Percentiles rank a stretch among this genome's conserved stretches.
Evolutionary conservation across 441 rosid species (phyloP).

Genomic region (Eutrema salsugineum): DNA sequence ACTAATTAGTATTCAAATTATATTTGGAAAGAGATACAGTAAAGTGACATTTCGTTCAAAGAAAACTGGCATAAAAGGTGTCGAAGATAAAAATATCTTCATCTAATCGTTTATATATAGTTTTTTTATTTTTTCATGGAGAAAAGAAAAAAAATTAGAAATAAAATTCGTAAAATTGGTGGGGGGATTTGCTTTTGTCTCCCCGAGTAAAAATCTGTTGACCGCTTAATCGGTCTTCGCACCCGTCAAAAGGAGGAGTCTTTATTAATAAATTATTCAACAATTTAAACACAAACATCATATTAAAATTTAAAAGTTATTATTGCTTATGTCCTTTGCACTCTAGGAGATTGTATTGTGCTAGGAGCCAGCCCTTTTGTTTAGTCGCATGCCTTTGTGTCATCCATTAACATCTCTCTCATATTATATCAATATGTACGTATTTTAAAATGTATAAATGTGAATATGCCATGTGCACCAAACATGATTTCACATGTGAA

Average conservation of each 20-base stretch:
- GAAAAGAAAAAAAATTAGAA: background rate
- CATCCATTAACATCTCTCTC: conserved; percentile 33
- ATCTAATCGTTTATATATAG: background rate
- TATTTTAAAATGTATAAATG: background rate
- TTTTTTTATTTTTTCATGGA: background rate
- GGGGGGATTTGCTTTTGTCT: conserved; percentile 45
- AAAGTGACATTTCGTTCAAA: conserved; percentile 34
- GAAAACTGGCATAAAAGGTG: background rate
- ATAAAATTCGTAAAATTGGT: background rate
- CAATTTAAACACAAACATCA: background rate
- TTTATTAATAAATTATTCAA: conserved; percentile 3
- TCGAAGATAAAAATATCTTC: background rate
- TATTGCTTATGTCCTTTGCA: conserved; percentile 38
- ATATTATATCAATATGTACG: conserved; percentile 8
- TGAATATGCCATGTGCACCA: conserved; percentile 6
- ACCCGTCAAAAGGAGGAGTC: conserved; percentile 56
- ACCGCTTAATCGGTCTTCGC: conserved; percentile 80
- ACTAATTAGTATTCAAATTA: conserved; percentile 42
- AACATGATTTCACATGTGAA: conserved; percentile 10
- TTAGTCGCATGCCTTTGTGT: conserved; percentile 35
- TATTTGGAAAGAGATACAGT: conserved; percentile 22
- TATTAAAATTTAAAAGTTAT: conserved; percentile 16
- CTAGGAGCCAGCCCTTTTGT: conserved; percentile 30
- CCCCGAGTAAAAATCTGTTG: conserved; percentile 97
- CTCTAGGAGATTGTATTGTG: conserved; percentile 37